Evolutionary conservation across 306 rosid species (phyloP).

Genomic region (Clitoria ternatea): DNA sequence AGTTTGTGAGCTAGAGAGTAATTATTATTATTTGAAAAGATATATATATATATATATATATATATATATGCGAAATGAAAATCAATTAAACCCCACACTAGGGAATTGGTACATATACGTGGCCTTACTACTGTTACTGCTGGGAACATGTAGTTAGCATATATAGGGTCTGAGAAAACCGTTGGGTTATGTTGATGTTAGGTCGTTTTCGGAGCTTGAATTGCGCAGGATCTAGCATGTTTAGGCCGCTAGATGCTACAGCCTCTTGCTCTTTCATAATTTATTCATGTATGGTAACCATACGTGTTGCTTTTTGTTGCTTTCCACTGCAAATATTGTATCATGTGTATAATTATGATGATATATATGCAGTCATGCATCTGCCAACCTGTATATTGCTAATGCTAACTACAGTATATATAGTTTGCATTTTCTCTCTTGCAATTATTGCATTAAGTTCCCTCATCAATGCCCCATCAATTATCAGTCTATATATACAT

Average conservation of each 20-base stretch:
- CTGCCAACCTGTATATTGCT: conserved; percentile 37
- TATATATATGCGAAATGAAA: too few relatives aligned
- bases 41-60: neutral
- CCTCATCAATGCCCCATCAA: neutral
- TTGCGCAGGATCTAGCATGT: conserved; percentile 19
- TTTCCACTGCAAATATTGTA: conserved; percentile 36
- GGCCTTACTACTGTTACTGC: neutral
- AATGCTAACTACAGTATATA: neutral
- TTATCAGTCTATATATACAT: neutral
- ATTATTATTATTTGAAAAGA: neutral
- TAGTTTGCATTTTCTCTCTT: neutral
- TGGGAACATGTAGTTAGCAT: too few relatives aligned
- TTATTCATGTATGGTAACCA: conserved; percentile 30
- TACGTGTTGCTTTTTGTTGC: conserved; percentile 29
- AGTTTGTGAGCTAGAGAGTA: too few relatives aligned
- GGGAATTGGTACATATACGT: neutral
- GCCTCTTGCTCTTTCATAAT: conserved; percentile 21
- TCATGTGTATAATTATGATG: conserved; percentile 34
- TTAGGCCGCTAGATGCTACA: conserved; percentile 25
- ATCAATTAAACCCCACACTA: conserved; percentile 37
- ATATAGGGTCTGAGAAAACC: conserved; percentile 40
- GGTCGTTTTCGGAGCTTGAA: conserved; percentile 49
- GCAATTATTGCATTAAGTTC: conserved; percentile 19
- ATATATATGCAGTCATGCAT: neutral
- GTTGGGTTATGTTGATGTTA: conserved; percentile 40